These are phyloP conservation scores for Petunia axillaris DNA, from an alignment of 257 asterid genomes.

Conservation along the genomic window DNA sequence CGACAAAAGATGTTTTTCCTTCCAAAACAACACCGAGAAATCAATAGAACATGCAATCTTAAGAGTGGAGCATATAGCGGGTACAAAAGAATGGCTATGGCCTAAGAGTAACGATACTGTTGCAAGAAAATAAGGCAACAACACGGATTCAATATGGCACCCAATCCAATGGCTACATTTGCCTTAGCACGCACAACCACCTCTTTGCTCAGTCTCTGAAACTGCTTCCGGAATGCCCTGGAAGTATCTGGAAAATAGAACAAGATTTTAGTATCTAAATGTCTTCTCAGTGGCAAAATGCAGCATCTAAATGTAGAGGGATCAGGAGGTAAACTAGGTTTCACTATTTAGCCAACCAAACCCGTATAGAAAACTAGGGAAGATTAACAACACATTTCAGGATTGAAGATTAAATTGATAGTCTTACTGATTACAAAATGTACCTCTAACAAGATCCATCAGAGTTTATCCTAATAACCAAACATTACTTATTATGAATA, in stretches of 20 bases:
- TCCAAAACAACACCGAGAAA: slow-evolving; percentile 21
- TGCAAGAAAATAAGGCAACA: slow-evolving; percentile 24
- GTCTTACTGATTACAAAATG: background rate
- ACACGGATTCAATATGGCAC: background rate
- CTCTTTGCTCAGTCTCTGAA: slow-evolving; percentile 80
- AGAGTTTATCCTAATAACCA: background rate
- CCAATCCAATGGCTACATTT: slow-evolving; percentile 24
- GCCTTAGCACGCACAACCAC: slow-evolving; percentile 88
- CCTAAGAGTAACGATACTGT: background rate
- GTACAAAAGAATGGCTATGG: slow-evolving; percentile 43
- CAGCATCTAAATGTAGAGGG: background rate
- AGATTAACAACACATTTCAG: background rate
- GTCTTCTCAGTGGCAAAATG: background rate
- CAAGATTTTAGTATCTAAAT: slow-evolving; percentile 18
- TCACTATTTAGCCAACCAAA: background rate
- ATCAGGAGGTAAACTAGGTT: background rate
- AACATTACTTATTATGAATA: background rate
- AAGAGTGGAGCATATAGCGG: slow-evolving; percentile 33
- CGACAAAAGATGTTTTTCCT: slow-evolving; percentile 5
- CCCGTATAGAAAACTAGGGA: background rate
- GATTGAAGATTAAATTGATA: background rate
- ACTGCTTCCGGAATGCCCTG: slow-evolving; percentile 82
- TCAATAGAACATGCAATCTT: slow-evolving; percentile 10
- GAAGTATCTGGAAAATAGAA: slow-evolving; percentile 67
- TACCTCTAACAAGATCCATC: background rate